These are phyloP conservation scores for Aspergillus tubingensis DNA, from an alignment of 2,329 filamentous ascomycete species.

Conservation along the genomic window DNA sequence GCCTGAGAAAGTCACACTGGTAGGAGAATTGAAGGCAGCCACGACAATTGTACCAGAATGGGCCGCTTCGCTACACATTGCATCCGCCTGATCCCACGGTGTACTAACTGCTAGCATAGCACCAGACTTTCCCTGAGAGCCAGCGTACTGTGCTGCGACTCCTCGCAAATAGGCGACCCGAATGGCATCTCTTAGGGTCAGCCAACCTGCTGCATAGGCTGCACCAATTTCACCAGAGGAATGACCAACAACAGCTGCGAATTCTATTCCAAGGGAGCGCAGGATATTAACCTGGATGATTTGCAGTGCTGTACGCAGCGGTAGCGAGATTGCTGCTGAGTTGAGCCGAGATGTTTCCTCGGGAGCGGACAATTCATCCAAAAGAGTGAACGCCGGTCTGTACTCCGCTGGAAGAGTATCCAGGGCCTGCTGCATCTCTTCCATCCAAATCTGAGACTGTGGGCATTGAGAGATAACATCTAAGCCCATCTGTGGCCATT, in stretches of 20 bases:
- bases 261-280: slow-evolving; percentile 4
- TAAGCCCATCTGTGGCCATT: slow-evolving; percentile 26
- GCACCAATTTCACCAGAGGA: slow-evolving; percentile 35
- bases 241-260: slow-evolving; percentile 28
- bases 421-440: slow-evolving; percentile 9
- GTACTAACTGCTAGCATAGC: slow-evolving; percentile 18
- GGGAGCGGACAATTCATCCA: slow-evolving; percentile 7
- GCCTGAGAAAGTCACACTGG: slow-evolving; percentile 11
- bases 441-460: background rate
- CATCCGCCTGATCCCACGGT: slow-evolving; percentile 11
- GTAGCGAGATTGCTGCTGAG: background rate
- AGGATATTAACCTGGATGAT: slow-evolving; percentile 8
- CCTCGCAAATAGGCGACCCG: slow-evolving; percentile 18
- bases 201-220: slow-evolving; percentile 26
- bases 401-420: slow-evolving; percentile 7
- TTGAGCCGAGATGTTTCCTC: slow-evolving; percentile 6
- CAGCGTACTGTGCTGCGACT: background rate
- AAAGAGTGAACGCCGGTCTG: slow-evolving; percentile 6
- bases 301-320: slow-evolving; percentile 8
- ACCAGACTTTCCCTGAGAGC: background rate
- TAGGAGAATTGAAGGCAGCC: slow-evolving; percentile 4
- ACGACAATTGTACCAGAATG: background rate
- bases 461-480: slow-evolving; percentile 4
- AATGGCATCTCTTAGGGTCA: slow-evolving; percentile 19
- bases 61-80: background rate